These are phyloP conservation scores for Blastomyces parvus DNA, from an alignment of 2,329 filamentous ascomycete genomes.

Conservation along the genomic window DNA sequence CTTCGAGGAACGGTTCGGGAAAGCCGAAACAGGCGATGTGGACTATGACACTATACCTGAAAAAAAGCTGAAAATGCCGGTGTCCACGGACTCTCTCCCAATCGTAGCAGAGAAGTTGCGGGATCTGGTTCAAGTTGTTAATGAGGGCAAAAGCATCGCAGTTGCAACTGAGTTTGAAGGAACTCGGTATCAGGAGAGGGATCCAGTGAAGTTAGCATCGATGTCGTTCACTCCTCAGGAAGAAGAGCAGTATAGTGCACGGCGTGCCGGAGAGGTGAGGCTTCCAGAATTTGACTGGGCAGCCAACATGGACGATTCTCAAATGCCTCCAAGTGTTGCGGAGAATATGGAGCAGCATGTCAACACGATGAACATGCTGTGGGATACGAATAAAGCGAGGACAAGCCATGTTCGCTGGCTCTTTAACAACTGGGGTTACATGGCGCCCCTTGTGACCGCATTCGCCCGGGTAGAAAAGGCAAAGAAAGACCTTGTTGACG, in stretches of 20 bases:
- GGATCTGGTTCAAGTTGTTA: not conserved
- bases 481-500: not conserved
- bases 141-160: not conserved
- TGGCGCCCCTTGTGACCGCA: not conserved
- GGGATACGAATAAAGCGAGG: not conserved
- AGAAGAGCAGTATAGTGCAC: not conserved
- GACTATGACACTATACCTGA: not conserved
- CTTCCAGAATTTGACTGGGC: not conserved
- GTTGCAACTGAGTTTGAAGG: not conserved
- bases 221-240: not conserved
- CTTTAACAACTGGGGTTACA: not conserved
- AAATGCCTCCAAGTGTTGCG: not conserved
- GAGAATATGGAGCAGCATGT: not conserved
- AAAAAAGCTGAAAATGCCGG: not conserved
- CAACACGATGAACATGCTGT: not conserved
- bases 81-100: not conserved
- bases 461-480: not conserved
- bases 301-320: not conserved
- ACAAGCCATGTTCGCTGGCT: not conserved
- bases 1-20: not conserved
- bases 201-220: not conserved
- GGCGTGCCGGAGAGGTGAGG: not conserved
- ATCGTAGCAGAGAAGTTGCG: not conserved
- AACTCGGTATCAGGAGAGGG: not conserved
- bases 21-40: not conserved